phyloP scores from a whole-genome alignment of 108 stramenopile species.

The Licmophora abbreviata region DNA sequence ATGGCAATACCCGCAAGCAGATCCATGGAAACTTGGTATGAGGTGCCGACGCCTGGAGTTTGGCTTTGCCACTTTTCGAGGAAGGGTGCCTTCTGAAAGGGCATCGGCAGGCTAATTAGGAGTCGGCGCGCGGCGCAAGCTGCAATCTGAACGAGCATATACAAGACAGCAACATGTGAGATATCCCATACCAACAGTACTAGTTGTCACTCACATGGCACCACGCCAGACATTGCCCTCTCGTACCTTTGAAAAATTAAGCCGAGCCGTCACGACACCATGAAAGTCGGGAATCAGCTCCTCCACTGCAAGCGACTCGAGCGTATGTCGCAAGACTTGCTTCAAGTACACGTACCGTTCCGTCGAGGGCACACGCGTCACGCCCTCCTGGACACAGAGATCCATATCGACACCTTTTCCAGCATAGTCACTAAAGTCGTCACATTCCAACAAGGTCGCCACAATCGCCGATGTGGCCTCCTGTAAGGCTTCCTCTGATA shows the following conservation, averaged over 20 bases:
- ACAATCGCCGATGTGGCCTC: slow-evolving; percentile 9
- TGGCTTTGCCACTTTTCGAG: slow-evolving; percentile 6
- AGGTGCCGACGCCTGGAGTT: slow-evolving; percentile 9
- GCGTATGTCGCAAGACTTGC: neutral
- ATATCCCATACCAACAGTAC: neutral
- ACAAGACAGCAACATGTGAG: neutral
- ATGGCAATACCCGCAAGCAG: slow-evolving; percentile 12
- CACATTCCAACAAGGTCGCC: slow-evolving; percentile 14
- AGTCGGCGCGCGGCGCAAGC: slow-evolving; percentile 8
- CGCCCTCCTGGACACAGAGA: neutral
- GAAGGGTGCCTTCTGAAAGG: slow-evolving; percentile 6
- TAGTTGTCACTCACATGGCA: neutral
- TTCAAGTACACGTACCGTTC: slow-evolving; percentile 3
- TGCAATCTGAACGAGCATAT: slow-evolving; percentile 2
- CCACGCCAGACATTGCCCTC: neutral
- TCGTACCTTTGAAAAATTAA: slow-evolving; percentile 8
- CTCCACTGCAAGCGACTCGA: neutral
- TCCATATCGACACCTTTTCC: neutral
- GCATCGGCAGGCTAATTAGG: too few relatives aligned
- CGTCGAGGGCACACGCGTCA: neutral
- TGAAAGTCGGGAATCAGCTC: neutral
- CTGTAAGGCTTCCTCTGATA: slow-evolving; percentile 14
- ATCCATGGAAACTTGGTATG: neutral
- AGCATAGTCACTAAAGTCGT: slow-evolving; percentile 8
- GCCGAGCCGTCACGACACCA: neutral